Evolutionary conservation across 768 basidiomycete species (phyloP).

Genomic region (Russula earlei): DNA sequence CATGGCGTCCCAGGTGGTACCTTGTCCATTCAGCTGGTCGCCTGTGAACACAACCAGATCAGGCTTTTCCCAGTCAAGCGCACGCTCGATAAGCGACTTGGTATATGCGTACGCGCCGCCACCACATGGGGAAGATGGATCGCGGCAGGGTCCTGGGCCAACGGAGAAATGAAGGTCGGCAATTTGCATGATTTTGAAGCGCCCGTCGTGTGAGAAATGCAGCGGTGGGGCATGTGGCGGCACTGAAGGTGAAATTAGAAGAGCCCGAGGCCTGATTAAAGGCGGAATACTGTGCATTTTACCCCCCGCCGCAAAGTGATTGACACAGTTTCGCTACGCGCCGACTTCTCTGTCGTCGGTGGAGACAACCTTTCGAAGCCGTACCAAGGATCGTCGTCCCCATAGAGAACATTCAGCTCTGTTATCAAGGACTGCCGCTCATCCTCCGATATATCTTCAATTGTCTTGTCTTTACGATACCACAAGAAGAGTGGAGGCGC

Average conservation of each 20-base stretch:
- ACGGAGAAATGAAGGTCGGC: constrained; percentile 94
- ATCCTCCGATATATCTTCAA: constrained; percentile 46
- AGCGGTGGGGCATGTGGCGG: constrained; percentile 67
- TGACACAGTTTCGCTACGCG: constrained; percentile 43
- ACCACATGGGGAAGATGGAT: constrained; percentile 47
- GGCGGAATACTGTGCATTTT: constrained; percentile 41
- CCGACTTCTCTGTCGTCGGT: constrained; percentile 37
- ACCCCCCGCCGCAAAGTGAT: constrained; percentile 64
- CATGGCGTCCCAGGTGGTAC: constrained; percentile 80
- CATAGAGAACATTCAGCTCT: constrained; percentile 85
- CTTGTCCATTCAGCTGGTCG: constrained; percentile 90
- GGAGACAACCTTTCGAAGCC: constrained; percentile 71
- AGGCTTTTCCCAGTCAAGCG: constrained; percentile 75
- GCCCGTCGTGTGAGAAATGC: constrained; percentile 75
- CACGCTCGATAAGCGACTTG: constrained; percentile 53
- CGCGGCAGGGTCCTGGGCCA: constrained; percentile 64
- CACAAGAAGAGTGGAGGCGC: constrained; percentile 59
- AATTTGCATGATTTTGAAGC: constrained; percentile 82
- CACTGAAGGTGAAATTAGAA: constrained; percentile 30
- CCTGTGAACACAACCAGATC: constrained; percentile 89
- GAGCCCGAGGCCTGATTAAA: not conserved
- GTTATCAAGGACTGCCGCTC: constrained; percentile 64
- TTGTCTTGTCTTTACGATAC: constrained; percentile 65
- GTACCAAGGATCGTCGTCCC: constrained; percentile 76
- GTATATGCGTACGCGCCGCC: constrained; percentile 71